Conservation (phyloP, 179 eudicot genomes). For the Vitellaria paradoxa region DNA sequence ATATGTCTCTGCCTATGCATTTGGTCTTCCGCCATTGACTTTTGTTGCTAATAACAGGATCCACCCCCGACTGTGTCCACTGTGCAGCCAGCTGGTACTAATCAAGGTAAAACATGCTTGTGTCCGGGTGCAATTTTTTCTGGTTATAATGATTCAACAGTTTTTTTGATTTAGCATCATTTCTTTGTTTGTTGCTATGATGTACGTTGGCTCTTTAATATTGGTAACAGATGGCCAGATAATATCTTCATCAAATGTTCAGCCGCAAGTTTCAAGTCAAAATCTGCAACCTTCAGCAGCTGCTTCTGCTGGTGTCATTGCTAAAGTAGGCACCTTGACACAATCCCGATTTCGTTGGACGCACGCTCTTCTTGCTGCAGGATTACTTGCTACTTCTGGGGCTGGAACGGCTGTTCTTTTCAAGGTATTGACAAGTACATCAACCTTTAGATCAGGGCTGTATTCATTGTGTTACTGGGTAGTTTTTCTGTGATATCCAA, state of each 20-base stretch:
- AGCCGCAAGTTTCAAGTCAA: conserved; percentile 49
- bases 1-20: background rate
- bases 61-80: conserved; percentile 52
- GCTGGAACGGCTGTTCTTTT: conserved; percentile 80
- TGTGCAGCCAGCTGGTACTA: conserved; percentile 44
- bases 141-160: background rate
- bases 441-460: background rate
- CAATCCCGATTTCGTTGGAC: conserved; percentile 65
- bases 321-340: conserved; percentile 32
- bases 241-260: conserved; percentile 44
- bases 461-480: conserved; percentile 1
- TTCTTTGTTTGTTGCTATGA: conserved; percentile 1
- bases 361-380: conserved; percentile 76
- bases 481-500: background rate
- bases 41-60: conserved; percentile 50
- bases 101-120: conserved; percentile 47
- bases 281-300: conserved; percentile 47
- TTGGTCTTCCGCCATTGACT: conserved; percentile 15
- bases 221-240: conserved; percentile 50
- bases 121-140: background rate
- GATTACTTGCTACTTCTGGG: conserved; percentile 77
- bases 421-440: conserved; percentile 44
- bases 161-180: background rate
- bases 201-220: background rate
- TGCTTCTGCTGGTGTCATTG: conserved; percentile 40